Evolutionary conservation across 805 yeast genomes (phyloP).

Genomic region (Saturnispora zaruensis): DNA sequence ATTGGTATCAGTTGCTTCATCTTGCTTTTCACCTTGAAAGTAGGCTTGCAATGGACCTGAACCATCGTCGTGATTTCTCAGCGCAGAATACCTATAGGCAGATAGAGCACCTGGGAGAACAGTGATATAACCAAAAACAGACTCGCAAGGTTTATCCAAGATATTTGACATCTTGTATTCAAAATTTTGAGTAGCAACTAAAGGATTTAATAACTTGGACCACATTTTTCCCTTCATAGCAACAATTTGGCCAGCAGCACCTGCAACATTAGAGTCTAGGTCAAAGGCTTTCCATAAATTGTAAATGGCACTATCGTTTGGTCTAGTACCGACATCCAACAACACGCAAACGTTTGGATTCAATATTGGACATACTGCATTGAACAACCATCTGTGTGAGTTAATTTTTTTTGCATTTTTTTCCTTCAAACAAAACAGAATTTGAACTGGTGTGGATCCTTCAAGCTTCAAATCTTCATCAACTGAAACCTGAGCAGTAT

Average conservation of each 20-base stretch:
- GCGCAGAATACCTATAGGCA: conserved; percentile 85
- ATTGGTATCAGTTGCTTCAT: conserved; percentile 38
- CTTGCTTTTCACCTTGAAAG: conserved; percentile 69
- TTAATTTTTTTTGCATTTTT: conserved; percentile 88
- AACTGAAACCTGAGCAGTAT: conserved; percentile 90
- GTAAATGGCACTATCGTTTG: conserved; percentile 81
- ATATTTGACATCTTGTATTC: conserved; percentile 97
- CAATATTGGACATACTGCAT: conserved; percentile 85
- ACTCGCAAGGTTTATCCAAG: conserved; percentile 88
- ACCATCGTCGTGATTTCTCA: conserved; percentile 78
- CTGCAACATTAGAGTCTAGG: conserved; percentile 92
- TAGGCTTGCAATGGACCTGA: conserved; percentile 86
- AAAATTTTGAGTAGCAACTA: conserved; percentile 93
- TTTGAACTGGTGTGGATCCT: conserved; percentile 92
- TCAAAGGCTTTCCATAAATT: conserved; percentile 98
- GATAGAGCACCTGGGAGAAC: conserved; percentile 95
- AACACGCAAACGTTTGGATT: conserved; percentile 86
- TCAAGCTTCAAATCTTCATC: conserved; percentile 84
- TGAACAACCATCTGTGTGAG: conserved; percentile 96
- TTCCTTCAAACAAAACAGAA: conserved; percentile 87
- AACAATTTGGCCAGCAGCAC: conserved; percentile 97
- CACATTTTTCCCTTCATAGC: conserved; percentile 92
- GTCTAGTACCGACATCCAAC: conserved; percentile 95
- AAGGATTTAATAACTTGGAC: conserved; percentile 71
- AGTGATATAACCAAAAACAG: conserved; percentile 84